phyloP scores from a whole-genome alignment of 2,329 filamentous ascomycete genomes.

The Cercospora brassicicola region DNA sequence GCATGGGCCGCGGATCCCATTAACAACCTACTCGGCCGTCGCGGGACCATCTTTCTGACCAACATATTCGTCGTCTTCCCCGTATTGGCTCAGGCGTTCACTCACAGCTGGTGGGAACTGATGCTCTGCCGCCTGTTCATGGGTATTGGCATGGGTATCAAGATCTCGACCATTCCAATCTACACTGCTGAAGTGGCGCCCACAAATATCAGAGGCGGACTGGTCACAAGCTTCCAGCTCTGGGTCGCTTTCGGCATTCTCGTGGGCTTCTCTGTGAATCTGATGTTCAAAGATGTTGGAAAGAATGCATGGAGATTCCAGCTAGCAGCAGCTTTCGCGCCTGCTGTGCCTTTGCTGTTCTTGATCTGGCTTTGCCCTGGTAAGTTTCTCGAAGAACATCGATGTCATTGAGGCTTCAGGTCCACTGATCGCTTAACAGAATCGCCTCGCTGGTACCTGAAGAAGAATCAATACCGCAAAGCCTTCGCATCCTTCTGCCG shows the following conservation, averaged over 20 bases:
- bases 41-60: conserved; percentile 42
- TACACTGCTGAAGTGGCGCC: conserved; percentile 46
- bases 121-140: conserved; percentile 68
- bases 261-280: conserved; percentile 61
- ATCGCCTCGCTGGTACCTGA: conserved; percentile 33
- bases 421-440: conserved; percentile 9
- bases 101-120: conserved; percentile 70
- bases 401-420: neutral
- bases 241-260: conserved; percentile 63
- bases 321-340: conserved; percentile 64
- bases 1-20: conserved; percentile 56
- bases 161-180: conserved; percentile 49
- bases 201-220: conserved; percentile 47
- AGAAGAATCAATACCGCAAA: conserved; percentile 26
- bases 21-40: conserved; percentile 36
- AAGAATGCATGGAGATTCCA: conserved; percentile 61
- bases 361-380: conserved; percentile 53
- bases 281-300: conserved; percentile 57
- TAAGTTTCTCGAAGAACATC: neutral
- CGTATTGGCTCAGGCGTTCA: conserved; percentile 61
- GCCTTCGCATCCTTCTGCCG: conserved; percentile 50
- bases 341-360: conserved; percentile 61
- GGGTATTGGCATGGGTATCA: conserved; percentile 54
- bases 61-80: conserved; percentile 59
- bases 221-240: conserved; percentile 40